Base-by-base conservation (phyloP, 768 basidiomycete genomes). In the Baorangia bicolor region DNA sequence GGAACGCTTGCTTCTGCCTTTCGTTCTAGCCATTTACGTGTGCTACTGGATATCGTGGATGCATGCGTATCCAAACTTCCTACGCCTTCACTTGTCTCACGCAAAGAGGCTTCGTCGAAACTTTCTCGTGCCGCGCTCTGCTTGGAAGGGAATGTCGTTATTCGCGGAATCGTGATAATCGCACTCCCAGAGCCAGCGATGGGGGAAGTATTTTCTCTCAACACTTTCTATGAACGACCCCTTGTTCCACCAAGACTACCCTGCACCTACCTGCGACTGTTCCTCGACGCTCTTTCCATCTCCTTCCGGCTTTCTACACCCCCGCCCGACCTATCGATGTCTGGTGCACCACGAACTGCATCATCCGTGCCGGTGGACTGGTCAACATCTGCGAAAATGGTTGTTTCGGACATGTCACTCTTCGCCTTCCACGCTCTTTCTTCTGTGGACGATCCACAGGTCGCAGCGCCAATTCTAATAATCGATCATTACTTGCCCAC, bases 391-490 rank as follows among this genome's bases (percentile, higher is more conserved):
- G 62, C 49, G n/a, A 64, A 49, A 37, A 18, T 71, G 23, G 49
- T 64, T 5, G 39, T 74, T 41, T 63, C 69, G 11, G 88, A 90
- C 43, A 12, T 88, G 2, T 86, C 87, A 16, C 63, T 82, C 11
- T 86, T 89, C 59, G 75, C 76, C 12, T 81, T 87, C 62, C 71
- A 71, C 31, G 46, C 64, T 9, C 46, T 60, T 31, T 58, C 62
- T 16, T 57, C 64, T 18, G 27, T 23, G 30, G 59, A 64, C 8
- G 65, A 60, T 50, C n/a, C 41, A 27, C 70, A 66, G 46, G 30
- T 61, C 45, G 81, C 85, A 25, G 77, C 80, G 14, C 93, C 93
- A 13, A 71, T 96, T 41, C 64, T 96, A 18, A 80, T 94, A 45
- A 85, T 84, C 11, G 94, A 95, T 64, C 78, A 78, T n/a, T 71